Base-by-base conservation (phyloP, 352 stramenopile species). In the Phytopythium helicoides region DNA sequence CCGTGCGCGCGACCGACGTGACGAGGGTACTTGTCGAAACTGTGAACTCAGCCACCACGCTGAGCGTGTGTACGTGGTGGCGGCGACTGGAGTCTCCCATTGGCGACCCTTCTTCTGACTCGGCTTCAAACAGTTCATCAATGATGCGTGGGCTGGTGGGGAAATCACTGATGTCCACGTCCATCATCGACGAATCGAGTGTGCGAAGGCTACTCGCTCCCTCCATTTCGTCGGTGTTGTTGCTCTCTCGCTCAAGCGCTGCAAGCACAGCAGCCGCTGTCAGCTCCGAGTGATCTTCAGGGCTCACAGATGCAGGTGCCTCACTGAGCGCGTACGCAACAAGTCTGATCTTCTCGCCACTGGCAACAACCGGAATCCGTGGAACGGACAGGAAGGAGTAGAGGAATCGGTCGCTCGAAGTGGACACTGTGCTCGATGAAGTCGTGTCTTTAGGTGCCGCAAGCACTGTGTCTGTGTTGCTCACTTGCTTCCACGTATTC, bases 381-480 rank as follows among this genome's bases (percentile, higher is more conserved):
- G 83, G 83, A n/a, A 94, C 83, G 1, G 81, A 75, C 58, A 94
- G 62, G 63, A 94, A 94, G 36, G 81, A 87, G 59, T 94, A 93
- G 35, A 89, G 48, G 26, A 85, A 84, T 3, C 78, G 72, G 18
- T 73, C 74, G 34, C 62, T 70, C 11, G 60, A 48, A 44, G 47
- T 35, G 21, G 33, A 19, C 4, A 35, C 35, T 9, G 47, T 44
- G 26, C n/a, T 23, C 0, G 60, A 26, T 1, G 58, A 55, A 3
- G 26, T 28, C n/a, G 60, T 16, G 19, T 89, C 76, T 47, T 86
- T 91, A 28, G 63, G 61, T n/a, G 65, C 64, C 19, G 79, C 76
- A 50, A 78, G 68, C 7, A 92, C 79, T 6, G 83, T 94, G 53
- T 94, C 83, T 0, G 83, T 94, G 51, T 91, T 92, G 40, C 81